A percentile compares a stretch with the other conserved stretches of the same genome.
Conservation (phyloP, 1,284 basidiomycete species). For the Apiotrichum laibachii region DNA sequence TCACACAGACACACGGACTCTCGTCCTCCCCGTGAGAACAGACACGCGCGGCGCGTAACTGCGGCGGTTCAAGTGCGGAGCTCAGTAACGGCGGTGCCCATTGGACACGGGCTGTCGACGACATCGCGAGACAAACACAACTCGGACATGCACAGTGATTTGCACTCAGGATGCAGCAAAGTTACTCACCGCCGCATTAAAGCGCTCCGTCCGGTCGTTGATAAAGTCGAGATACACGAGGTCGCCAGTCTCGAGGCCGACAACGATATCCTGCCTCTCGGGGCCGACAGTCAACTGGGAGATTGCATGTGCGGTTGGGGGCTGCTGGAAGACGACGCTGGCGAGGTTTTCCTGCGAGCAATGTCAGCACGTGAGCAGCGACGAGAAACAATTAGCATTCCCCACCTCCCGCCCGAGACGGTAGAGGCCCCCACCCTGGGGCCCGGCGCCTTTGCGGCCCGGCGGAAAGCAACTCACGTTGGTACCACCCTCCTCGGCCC, state of each 20-base stretch:
- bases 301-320: conserved; percentile 84
- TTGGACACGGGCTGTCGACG: too few relatives aligned
- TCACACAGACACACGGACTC: too few relatives aligned
- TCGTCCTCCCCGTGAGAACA: neutral
- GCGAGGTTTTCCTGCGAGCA: conserved; percentile 73
- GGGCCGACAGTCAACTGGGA: conserved; percentile 63
- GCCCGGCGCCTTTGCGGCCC: neutral
- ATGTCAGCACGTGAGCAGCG: neutral
- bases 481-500: conserved; percentile 67
- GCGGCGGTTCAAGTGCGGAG: too few relatives aligned
- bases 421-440: too few relatives aligned
- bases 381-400: too few relatives aligned
- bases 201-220: conserved; percentile 69
- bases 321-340: conserved; percentile 77
- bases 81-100: too few relatives aligned
- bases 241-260: conserved; percentile 91
- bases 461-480: conserved; percentile 4
- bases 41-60: neutral
- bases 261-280: conserved; percentile 80
- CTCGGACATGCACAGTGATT: too few relatives aligned
- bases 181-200: conserved; percentile 77
- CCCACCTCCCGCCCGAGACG: neutral
- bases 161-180: too few relatives aligned
- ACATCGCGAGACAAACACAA: too few relatives aligned
- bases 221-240: conserved; percentile 81